Evolutionary conservation across 2,329 filamentous ascomycete genomes (phyloP), one percentile per base, ranked within the genome.

Genomic region (Penicillium paneum): DNA sequence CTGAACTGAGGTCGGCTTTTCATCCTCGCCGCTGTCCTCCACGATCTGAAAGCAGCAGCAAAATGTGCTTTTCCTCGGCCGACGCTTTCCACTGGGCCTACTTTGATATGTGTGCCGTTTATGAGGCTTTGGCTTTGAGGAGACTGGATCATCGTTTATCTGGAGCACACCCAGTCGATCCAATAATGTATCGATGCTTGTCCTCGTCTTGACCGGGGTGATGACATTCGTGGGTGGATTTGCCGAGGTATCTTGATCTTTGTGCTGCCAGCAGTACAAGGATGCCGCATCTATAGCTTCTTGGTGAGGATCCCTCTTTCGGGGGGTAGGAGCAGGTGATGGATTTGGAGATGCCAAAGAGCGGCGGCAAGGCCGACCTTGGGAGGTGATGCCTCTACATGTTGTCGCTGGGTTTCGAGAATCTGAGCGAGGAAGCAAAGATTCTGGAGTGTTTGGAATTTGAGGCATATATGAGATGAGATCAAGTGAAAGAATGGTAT

Each of bases 201-300:
- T 87, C 48, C 89, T 80, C 83, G 87, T 72, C 4, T 86, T 82
- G 7, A 83, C 80, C 4, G 81, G 76, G n/a, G 45, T 39, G 10
- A 41, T 48, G 19, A 39, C 5, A 11, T 55, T 53, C 42, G 38
- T 57, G 5, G 76, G 28, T 28, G 52, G 19, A 12, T 29, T 39
- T 0, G 53, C 50, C 10, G 60, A 51, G 8, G 19, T 69, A 3
- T 90, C 90, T 73, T 99, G 94, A 54, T 94, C 90, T 70, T 90
- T 92, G 77, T 99, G 94, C 71, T 97, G 91, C 88, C 90, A 96
- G 78, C 93, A 97, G 75, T 91, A 97, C 46, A 87, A 82, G 59
- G 57, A 72, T 39, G 62, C 65, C 35, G 64, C 68, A 54, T 66
- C 69, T 55, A 59, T 62, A 28, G 62, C 59, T 41, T 67, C 52